Evolutionary conservation across 768 basidiomycete genomes (phyloP), one percentile per base, ranked within the genome.

Genomic region (Naematelia aurantialba): DNA sequence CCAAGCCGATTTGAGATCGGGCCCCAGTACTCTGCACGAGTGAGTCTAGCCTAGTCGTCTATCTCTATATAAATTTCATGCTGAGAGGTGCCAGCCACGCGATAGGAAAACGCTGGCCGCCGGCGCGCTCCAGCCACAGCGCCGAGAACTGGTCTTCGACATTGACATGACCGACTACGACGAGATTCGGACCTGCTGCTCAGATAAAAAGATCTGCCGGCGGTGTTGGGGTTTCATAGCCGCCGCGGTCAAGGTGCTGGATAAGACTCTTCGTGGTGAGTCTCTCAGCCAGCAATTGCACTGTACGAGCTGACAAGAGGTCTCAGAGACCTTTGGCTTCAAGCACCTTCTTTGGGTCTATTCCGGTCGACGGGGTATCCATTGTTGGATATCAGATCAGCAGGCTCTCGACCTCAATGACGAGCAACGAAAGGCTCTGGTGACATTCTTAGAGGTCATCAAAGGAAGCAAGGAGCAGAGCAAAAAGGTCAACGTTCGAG

Each of bases 101-200:
- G 94, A 97, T 80, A 88, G 84, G 74, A 93, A 93, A 71, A 87
- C 89, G 0, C 81, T 90, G 14, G 84, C 85, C 11, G 80, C 86
- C n/a, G 78, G 79, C 1, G 82, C 81, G 0, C 86, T 97, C 65
- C 80, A 82, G 45, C 91, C 96, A 0, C 75, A 84, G 30, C 83
- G 85, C 63, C 87, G 96, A 59, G 96, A 98, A 75, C 86, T 99
- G 45, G 94, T 98, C 0, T 96, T 99, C 75, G 96, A 99, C 84
- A 97, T 99, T 74, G 96, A 99, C 78, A 97, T 99, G 96, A 94
- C 96, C 14, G 96, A 99, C 79, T 99, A 98, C 79, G 94, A 99
- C 75, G 81, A 86, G 46, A 84, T 98, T 69, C 86, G 96, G 49
- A 97, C 92, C 0, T 99, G 96, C 78, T 98, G 96, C 79, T 85